A percentile compares a stretch with the other conserved stretches of the same genome.
These are phyloP conservation scores for Mitragyna speciosa DNA, from an alignment of 257 asterid genomes.

Conservation along the genomic window DNA sequence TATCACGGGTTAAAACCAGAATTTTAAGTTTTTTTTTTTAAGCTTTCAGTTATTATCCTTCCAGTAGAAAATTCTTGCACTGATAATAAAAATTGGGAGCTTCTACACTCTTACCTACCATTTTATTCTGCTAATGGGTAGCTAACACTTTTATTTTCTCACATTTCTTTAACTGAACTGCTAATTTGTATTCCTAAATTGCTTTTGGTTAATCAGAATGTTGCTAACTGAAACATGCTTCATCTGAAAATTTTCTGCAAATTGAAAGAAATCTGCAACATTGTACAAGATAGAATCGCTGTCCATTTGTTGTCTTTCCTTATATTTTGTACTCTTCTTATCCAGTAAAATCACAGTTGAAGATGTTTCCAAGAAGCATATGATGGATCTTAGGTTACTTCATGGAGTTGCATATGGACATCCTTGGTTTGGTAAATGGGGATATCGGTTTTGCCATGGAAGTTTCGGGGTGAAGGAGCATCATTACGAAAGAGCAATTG, in stretches of 20 bases:
- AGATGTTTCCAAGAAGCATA: constrained; percentile 72
- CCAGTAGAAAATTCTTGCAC: not conserved
- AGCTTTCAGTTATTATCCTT: not conserved
- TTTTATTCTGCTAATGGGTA: not conserved
- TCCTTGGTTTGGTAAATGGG: constrained; percentile 95
- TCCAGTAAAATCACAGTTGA: constrained; percentile 76
- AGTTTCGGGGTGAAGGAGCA: constrained; percentile 85
- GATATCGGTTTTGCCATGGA: constrained; percentile 74
- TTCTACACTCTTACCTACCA: not conserved
- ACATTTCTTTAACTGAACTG: not conserved
- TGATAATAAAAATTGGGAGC: not conserved
- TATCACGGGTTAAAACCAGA: not conserved
- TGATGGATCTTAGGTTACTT: constrained; percentile 75
- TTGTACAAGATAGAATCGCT: not conserved
- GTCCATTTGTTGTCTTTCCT: not conserved
- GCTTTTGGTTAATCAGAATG: not conserved
- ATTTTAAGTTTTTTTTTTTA: not conserved
- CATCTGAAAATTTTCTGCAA: not conserved
- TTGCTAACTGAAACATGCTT: too few species aligned
- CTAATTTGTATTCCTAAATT: not conserved
- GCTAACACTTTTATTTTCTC: not conserved
- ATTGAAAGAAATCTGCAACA: not conserved
- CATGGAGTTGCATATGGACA: constrained; percentile 84
- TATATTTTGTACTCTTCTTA: constrained; percentile 10
- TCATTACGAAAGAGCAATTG: constrained; percentile 60